Evolutionary conservation across 1,284 basidiomycete species (phyloP), one percentile per base, ranked within the genome.

Genomic region (Ceratobasidium sp.): DNA sequence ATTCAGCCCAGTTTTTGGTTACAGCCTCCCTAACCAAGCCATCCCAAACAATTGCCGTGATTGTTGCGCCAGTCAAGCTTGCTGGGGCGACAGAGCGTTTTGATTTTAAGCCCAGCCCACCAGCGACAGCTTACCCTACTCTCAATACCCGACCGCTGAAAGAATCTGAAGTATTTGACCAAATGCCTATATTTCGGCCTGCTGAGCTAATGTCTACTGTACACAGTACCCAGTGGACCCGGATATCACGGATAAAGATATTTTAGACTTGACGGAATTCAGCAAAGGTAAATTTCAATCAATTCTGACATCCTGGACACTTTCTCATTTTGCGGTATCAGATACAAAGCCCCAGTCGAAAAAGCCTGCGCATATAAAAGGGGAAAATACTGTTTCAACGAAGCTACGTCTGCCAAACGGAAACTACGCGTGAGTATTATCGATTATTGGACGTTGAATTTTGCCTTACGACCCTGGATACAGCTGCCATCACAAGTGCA

Each of bases 401-500:
- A 61, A 66, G 8, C 42, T 49, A 7, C 76, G 76, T 71, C 82
- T 88, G 6, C 80, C 85, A 0, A 88, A 89, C 78, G 89, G 89
- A 7, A 89, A 86, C 74, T 89, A 85, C 77, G 83, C 86, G 92
- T 92, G 80, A 80, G 85, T 75, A 39, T n/a, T 3, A 33, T 37
- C 15, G 33, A 39, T 26, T 17, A 15, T n/a, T n/a, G n/a, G 31
- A 5, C 3, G 35, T 45, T 6, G 42, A 15, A 20, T 42, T 33
- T 23, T 23, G 13, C 8, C n/a, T 45, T 15, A 33, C 26, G 6
- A 37, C 54, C 10, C 26, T 7, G n/a, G 26, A 53, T 42, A 63
- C 68, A 94, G 92, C 76, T 94, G 93, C 80, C 92, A 92, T 79
- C 93, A 94, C 80, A 77, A 86, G n/a, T 94, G 93, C 85, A 93